phyloP scores from a whole-genome alignment of 768 basidiomycete species.

The Sporobolomyces pararoseus region DNA sequence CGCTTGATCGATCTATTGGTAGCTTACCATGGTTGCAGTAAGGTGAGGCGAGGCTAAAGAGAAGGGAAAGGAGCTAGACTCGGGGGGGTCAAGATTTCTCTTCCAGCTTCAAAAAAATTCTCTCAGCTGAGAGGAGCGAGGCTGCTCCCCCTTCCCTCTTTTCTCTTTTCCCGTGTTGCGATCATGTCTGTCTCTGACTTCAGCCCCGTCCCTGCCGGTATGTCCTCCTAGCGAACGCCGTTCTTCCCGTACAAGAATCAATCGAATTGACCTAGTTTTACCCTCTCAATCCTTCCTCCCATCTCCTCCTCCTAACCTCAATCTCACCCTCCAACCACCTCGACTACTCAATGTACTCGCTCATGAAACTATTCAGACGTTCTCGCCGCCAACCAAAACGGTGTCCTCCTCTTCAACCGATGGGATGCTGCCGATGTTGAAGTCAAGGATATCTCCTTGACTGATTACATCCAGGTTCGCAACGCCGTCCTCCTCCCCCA shows the following conservation, averaged over 20 bases:
- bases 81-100: too few species aligned
- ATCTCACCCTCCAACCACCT: neutral
- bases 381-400: constrained; percentile 51
- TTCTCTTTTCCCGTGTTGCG: neutral
- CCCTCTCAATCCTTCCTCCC: neutral
- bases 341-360: too few species aligned
- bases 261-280: neutral
- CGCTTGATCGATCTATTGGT: neutral
- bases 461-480: constrained; percentile 94
- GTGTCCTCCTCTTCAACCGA: constrained; percentile 93
- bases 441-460: constrained; percentile 97
- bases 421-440: constrained; percentile 88
- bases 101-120: too few species aligned
- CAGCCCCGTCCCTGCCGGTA: constrained; percentile 19
- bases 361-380: constrained; percentile 50
- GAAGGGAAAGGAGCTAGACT: neutral
- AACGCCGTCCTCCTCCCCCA: constrained; percentile 50
- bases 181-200: constrained; percentile 26
- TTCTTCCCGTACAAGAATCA: neutral
- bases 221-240: too few species aligned
- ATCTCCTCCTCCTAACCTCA: neutral
- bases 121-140: too few species aligned
- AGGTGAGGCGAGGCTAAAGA: constrained; percentile 10
- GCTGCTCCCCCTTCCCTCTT: neutral
- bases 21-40: constrained; percentile 17